Evolutionary conservation across 129 eudicot genomes (phyloP), one percentile per base, ranked within the genome.

Genomic region (Centella asiatica): DNA sequence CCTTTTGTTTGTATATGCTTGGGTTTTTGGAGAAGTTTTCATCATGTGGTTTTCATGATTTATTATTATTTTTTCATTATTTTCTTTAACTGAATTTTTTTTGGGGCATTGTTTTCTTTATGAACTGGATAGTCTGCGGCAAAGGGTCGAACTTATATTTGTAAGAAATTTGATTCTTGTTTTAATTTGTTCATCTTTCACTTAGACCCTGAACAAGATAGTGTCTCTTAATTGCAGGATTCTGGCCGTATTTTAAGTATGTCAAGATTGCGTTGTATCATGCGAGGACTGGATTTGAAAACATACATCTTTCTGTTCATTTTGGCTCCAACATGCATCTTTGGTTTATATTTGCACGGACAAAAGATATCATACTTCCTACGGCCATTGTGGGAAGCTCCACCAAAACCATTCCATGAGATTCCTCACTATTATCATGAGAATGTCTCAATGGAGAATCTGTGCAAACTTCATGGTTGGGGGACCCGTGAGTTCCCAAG

Each of bases 381-480:
- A 18, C 75, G 89, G 47, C 89, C 89, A 4, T 19, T 83, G 10
- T 83, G 89, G 89, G 85, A 83, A 59, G 46, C 72, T 1, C 89
- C 89, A 6, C 89, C 89, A 5, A 83, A 83, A 65, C 83, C 82
- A 1, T 83, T 83, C 69, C 53, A 69, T 58, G 85, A 78, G 52
- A 83, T 76, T 14, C 85, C 89, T 23, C 89, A 83, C 56, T 83
- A 78, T 52, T 83, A 83, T 62, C 80, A 76, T 46, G 85, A 83
- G 60, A 83, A 83, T 50, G 85, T 79, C 12, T 72, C 89, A 0
- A 83, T 83, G 89, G 77, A 78, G 52, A 72, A 78, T 52, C 79
- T 83, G 14, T 83, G 89, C 47, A 78, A 63, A 57, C 89, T 83
- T 62, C 89, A 83, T 27, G 89, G 89, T 31, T 83, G 89, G 89